Conservation (phyloP, 768 basidiomycete genomes). For the Suillus discolor region DNA sequence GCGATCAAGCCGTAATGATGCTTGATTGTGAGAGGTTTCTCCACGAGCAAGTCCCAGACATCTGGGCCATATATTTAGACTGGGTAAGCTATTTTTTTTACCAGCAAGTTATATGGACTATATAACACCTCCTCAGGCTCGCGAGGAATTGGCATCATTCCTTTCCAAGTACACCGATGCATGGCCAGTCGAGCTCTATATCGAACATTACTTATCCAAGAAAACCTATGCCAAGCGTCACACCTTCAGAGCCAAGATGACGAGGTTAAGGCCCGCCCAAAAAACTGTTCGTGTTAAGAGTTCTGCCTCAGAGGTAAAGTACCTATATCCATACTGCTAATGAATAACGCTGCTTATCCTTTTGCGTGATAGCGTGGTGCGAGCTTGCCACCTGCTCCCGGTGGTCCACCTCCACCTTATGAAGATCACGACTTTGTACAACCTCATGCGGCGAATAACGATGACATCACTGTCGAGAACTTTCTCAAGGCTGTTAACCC, state of each 20-base stretch:
- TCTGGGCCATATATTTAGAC: neutral
- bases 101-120: too few species aligned
- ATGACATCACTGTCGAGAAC: neutral
- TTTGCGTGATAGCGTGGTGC: neutral
- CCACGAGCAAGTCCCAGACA: neutral
- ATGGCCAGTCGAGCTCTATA: slow-evolving; percentile 6
- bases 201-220: neutral
- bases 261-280: neutral
- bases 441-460: too few species aligned
- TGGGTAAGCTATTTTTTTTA: neutral
- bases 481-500: neutral
- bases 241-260: neutral
- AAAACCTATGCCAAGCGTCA: neutral
- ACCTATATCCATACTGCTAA: too few species aligned
- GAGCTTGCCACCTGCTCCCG: neutral
- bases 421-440: neutral
- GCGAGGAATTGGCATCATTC: neutral
- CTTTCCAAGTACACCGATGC: slow-evolving; percentile 1
- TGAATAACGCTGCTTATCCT: neutral
- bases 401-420: neutral
- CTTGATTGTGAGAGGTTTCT: neutral
- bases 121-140: slow-evolving; percentile 2
- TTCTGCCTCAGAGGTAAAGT: slow-evolving; percentile 1
- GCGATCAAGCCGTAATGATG: neutral
- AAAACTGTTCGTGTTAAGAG: neutral